Evolutionary conservation across 768 basidiomycete genomes (phyloP).

Genomic region (Nidularia pulvinata): DNA sequence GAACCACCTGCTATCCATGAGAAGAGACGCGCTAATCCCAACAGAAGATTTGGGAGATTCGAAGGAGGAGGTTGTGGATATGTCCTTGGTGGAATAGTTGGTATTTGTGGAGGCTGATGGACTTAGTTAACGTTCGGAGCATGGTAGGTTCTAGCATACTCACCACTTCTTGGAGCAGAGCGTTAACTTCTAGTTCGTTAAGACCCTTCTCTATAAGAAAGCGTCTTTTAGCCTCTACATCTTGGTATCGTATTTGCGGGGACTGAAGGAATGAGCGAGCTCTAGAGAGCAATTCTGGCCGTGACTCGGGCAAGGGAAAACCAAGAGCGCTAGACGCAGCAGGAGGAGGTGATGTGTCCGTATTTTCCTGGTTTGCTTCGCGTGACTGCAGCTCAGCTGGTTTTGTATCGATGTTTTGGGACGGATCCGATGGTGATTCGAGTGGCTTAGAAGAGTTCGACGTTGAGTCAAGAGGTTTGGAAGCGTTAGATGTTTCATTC

Average conservation of each 20-base stretch:
- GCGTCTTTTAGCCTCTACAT: constrained; percentile 49
- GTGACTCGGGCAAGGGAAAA: not conserved
- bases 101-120: constrained; percentile 32
- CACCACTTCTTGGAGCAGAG: constrained; percentile 57
- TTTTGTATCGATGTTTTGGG: no score
- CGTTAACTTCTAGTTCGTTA: constrained; percentile 55
- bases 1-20: constrained; percentile 71
- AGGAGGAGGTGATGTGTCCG: not conserved
- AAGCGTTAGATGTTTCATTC: no score
- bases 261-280: constrained; percentile 69
- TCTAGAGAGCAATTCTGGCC: constrained; percentile 40
- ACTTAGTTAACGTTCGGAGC: no score
- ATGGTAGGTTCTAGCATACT: constrained; percentile 12
- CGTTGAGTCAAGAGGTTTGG: no score
- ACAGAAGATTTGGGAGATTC: constrained; percentile 63
- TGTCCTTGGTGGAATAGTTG: constrained; percentile 65
- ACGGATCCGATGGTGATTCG: no score
- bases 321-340: not conserved
- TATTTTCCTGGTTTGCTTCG: not conserved
- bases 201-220: constrained; percentile 78
- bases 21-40: constrained; percentile 59
- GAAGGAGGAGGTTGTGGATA: constrained; percentile 75
- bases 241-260: constrained; percentile 62
- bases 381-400: no score
- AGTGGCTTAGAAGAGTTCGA: no score